These are phyloP conservation scores for Coprinellus micaceus DNA, from an alignment of 768 basidiomycete genomes.

Conservation along the genomic window DNA sequence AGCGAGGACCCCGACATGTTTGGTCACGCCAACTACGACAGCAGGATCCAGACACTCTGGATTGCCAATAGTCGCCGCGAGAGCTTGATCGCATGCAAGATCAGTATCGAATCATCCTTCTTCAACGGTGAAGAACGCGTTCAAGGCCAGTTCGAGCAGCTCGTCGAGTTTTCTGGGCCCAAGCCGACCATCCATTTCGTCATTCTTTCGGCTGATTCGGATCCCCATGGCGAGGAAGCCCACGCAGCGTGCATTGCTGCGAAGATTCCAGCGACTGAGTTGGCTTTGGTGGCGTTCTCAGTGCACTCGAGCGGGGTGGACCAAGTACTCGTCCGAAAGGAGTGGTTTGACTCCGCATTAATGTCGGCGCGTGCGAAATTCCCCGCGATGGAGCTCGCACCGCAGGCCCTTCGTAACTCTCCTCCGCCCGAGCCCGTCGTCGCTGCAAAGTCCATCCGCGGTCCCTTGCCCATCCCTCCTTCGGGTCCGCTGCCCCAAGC, in stretches of 20 bases:
- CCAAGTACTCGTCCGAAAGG: constrained; percentile 80
- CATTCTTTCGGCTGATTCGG: constrained; percentile 79
- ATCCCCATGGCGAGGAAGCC: constrained; percentile 78
- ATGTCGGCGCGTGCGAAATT: constrained; percentile 55
- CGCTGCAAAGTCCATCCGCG: constrained; percentile 17
- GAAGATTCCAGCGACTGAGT: constrained; percentile 69
- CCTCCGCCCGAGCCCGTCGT: constrained; percentile 18
- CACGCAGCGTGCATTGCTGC: constrained; percentile 82
- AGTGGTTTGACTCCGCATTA: constrained; percentile 78
- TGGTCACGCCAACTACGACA: constrained; percentile 82
- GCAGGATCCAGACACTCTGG: constrained; percentile 83
- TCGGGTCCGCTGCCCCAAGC: constrained; percentile 25
- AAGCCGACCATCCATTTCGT: constrained; percentile 89
- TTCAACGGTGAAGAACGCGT: constrained; percentile 59
- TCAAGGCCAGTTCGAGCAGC: constrained; percentile 72
- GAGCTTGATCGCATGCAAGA: constrained; percentile 77
- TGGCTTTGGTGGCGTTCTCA: constrained; percentile 81
- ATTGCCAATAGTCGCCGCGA: constrained; percentile 82
- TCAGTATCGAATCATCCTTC: constrained; percentile 62
- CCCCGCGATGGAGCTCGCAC: constrained; percentile 40
- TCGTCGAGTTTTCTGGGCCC: constrained; percentile 77
- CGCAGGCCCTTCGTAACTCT: constrained; percentile 21
- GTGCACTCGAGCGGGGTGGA: constrained; percentile 90
- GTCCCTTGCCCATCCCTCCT: constrained; percentile 17
- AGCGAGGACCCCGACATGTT: constrained; percentile 84